A percentile compares a stretch with the other conserved stretches of the same genome.
phyloP scores from a whole-genome alignment of 192 early-diverging fungal genomes.

The Coemansia sp. region DNA sequence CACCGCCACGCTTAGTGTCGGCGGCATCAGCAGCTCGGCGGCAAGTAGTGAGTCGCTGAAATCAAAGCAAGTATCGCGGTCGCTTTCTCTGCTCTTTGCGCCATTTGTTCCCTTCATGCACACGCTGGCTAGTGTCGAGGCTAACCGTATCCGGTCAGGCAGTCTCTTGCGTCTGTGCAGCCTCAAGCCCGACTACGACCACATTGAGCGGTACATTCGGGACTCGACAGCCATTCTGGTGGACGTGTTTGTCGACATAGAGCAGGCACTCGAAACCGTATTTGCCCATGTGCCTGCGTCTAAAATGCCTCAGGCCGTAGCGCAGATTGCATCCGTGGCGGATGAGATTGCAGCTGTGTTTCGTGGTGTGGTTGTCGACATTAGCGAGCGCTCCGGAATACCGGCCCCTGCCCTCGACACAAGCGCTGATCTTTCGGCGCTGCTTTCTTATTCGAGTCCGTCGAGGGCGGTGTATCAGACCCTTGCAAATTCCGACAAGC shows the following conservation, averaged over 20 bases:
- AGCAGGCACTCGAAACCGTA: slow-evolving; percentile 10
- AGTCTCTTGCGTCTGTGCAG: slow-evolving; percentile 9
- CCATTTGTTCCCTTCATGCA: slow-evolving; percentile 24
- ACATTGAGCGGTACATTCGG: slow-evolving; percentile 14
- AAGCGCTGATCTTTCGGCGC: no score
- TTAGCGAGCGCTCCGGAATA: slow-evolving; percentile 5
- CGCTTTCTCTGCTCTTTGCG: slow-evolving; percentile 29
- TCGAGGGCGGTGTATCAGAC: slow-evolving; percentile 20
- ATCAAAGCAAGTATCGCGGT: slow-evolving; percentile 12
- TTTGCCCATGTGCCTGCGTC: slow-evolving; percentile 26
- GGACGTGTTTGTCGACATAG: slow-evolving; percentile 27
- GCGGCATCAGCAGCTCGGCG: slow-evolving; percentile 8
- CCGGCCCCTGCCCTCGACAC: slow-evolving; percentile 3
- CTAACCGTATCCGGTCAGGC: slow-evolving; percentile 8
- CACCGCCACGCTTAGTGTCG: slow-evolving; percentile 22
- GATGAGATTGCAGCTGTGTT: slow-evolving; percentile 5
- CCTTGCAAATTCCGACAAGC: slow-evolving; percentile 24
- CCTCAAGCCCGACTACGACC: slow-evolving; percentile 3
- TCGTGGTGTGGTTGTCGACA: not conserved
- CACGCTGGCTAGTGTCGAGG: slow-evolving; percentile 8
- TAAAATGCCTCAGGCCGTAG: not conserved
- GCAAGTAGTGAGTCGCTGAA: not conserved
- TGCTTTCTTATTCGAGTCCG: no score
- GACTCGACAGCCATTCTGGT: slow-evolving; percentile 14
- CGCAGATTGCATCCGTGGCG: slow-evolving; percentile 7